phyloP scores from a whole-genome alignment of 73 alveolate species.

The Symbiodinium natans region DNA sequence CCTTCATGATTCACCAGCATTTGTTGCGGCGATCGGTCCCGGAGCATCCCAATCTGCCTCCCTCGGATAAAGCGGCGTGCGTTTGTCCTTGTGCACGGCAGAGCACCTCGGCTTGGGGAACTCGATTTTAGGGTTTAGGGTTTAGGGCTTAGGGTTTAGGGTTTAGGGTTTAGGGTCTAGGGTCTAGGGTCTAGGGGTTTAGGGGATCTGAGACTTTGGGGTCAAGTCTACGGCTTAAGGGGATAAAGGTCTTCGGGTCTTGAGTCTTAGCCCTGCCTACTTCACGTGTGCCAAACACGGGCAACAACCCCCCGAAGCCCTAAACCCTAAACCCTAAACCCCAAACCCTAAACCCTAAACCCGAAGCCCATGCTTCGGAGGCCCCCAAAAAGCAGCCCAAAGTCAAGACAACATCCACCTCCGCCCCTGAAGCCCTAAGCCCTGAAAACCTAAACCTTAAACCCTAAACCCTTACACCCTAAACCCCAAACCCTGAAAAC shows the following conservation, averaged over 20 bases:
- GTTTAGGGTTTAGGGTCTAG: no score
- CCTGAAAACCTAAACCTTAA: background rate
- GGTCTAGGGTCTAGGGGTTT: no score
- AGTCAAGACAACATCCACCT: no score
- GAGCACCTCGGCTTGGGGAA: background rate
- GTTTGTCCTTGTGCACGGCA: background rate
- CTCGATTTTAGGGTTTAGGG: no score
- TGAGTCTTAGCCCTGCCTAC: background rate
- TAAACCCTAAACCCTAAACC: background rate
- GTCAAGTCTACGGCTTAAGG: background rate
- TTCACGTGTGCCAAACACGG: no score
- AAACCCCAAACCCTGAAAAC: background rate
- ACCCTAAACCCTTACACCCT: background rate
- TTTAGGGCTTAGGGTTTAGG: no score
- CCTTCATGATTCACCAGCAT: background rate
- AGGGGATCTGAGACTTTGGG: background rate
- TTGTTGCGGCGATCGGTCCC: background rate
- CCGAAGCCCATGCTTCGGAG: no score
- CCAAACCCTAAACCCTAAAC: background rate
- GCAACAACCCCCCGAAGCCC: background rate
- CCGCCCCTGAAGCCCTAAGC: no score
- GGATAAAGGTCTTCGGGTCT: background rate
- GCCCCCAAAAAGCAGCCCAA: background rate
- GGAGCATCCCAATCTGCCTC: background rate
- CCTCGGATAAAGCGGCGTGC: background rate